Evolutionary conservation across 1,284 basidiomycete genomes (phyloP), one percentile per base, ranked within the genome.

Genomic region (Rhodotorula sp.): DNA sequence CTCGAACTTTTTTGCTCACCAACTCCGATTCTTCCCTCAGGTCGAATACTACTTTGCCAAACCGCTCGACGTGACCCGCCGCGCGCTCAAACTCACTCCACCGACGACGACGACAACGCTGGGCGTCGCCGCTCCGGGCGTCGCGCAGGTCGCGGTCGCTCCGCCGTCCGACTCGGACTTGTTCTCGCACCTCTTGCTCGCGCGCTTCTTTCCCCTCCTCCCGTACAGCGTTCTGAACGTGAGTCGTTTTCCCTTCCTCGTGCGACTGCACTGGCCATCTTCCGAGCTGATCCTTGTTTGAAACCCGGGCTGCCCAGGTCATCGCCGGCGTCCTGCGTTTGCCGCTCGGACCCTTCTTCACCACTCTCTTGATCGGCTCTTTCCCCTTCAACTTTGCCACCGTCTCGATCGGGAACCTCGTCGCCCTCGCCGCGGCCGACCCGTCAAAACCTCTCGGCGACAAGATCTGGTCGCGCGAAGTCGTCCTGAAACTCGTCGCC

Each of bases 351-450:
- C 70, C 77, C 28, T 80, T 79, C 73, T 80, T 80, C 62, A 65
- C 70, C 57, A 80, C 79, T 1, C 71, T 80, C 54, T 69, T 80
- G 50, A 63, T 80, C 48, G 79, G 79, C 14, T 76, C 74, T 0
- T 75, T 78, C 67, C 79, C 79, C 23, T 80, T 79, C 71, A 80
- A 80, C 62, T 78, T 79, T 47, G 76, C 75, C 10, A 80, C 79
- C 43, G 71, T 75, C 62, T 77, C 75, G 18, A 64, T 78, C 60
- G 78, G 78, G n/a, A 68, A 76, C 34, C 61, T 79, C 62, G 73
- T 79, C 56, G 72, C 77, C 3, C 58, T 73, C 60, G 69, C 78
- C 38, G 77, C 77, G 2, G 64, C 73, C 12, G 77, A 75, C 59
- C 76, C 73, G 6, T 64, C 70, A 14, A 64, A 64, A 5, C 64